These are phyloP conservation scores for Metschnikowia continentalis DNA, from an alignment of 805 yeast genomes.

Conservation along the genomic window DNA sequence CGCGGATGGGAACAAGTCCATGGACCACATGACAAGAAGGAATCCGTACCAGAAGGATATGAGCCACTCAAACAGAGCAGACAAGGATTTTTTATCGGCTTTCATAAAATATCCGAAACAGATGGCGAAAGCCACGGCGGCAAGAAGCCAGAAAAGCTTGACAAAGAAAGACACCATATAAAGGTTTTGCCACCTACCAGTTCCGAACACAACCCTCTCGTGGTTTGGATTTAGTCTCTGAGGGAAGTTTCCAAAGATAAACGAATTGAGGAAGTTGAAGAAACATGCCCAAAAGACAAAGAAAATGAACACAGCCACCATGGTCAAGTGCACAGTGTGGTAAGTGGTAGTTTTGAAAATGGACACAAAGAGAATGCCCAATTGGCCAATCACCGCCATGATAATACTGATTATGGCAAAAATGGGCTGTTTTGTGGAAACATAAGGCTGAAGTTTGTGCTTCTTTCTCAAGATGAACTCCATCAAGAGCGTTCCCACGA, in stretches of 20 bases:
- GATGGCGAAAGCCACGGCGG: conserved; percentile 65
- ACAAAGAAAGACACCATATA: conserved; percentile 46
- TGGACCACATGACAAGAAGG: conserved; percentile 55
- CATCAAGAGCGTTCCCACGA: conserved; percentile 55
- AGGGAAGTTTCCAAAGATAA: conserved; percentile 38
- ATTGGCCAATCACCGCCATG: conserved; percentile 55
- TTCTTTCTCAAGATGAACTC: conserved; percentile 60
- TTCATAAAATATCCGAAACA: conserved; percentile 52
- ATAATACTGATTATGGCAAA: conserved; percentile 41
- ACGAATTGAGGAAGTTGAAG: conserved; percentile 35
- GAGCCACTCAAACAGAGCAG: conserved; percentile 80
- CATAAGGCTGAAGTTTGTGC: conserved; percentile 53
- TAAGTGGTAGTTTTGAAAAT: conserved; percentile 62
- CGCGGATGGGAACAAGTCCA: conserved; percentile 68
- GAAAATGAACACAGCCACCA: conserved; percentile 71
- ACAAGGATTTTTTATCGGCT: conserved; percentile 35
- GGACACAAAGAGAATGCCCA: conserved; percentile 71
- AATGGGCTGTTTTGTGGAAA: conserved; percentile 37
- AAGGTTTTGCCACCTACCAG: conserved; percentile 32
- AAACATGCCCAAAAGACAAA: conserved; percentile 51
- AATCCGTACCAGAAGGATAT: conserved; percentile 82
- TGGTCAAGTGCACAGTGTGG: conserved; percentile 56
- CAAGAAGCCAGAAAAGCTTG: conserved; percentile 61
- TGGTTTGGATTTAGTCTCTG: conserved; percentile 35
- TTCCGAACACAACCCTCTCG: conserved; percentile 38